Conservation (phyloP, 768 basidiomycete species). For the Tremella yokohamensis region DNA sequence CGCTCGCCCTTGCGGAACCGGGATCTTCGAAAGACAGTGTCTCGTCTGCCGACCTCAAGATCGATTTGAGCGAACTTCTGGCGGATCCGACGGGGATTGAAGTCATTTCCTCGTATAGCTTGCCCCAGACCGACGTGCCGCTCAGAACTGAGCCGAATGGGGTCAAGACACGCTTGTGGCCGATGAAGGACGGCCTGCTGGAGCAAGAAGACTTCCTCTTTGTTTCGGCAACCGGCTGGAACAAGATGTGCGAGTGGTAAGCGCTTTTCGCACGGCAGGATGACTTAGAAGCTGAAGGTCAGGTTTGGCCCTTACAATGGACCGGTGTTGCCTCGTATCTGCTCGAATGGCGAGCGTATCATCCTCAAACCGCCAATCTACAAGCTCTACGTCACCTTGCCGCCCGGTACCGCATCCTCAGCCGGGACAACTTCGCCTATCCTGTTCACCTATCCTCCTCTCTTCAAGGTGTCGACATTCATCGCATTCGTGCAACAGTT, state of each 20-base stretch:
- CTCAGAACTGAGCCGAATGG: conserved; percentile 3
- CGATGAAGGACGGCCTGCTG: conserved; percentile 52
- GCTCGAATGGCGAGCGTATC: conserved; percentile 25
- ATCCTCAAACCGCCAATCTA: conserved; percentile 31
- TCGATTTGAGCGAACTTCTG: conserved; percentile 13
- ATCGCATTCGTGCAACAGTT: conserved; percentile 17
- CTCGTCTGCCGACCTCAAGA: conserved; percentile 6
- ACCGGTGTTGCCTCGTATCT: conserved; percentile 24
- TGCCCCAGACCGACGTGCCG: background rate
- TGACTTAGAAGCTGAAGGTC: conserved; percentile 9
- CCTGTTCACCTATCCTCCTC: conserved; percentile 31
- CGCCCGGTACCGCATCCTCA: conserved; percentile 3
- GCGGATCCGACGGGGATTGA: conserved; percentile 45
- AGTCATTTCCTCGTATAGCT: conserved; percentile 56
- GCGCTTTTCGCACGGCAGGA: conserved; percentile 25
- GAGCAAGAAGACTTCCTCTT: conserved; percentile 70
- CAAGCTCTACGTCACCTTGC: conserved; percentile 25
- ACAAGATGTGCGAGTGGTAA: conserved; percentile 65
- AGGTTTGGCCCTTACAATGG: conserved; percentile 68
- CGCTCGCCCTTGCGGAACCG: conserved; percentile 17
- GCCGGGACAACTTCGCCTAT: conserved; percentile 7
- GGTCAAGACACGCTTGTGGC: conserved; percentile 56
- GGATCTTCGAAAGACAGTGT: background rate
- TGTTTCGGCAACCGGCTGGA: conserved; percentile 71
- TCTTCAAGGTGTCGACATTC: conserved; percentile 26